Evolutionary conservation across 495 filamentous ascomycete genomes (phyloP), one percentile per base, ranked within the genome.

Genomic region (Aspergillus carlsbadensis): DNA sequence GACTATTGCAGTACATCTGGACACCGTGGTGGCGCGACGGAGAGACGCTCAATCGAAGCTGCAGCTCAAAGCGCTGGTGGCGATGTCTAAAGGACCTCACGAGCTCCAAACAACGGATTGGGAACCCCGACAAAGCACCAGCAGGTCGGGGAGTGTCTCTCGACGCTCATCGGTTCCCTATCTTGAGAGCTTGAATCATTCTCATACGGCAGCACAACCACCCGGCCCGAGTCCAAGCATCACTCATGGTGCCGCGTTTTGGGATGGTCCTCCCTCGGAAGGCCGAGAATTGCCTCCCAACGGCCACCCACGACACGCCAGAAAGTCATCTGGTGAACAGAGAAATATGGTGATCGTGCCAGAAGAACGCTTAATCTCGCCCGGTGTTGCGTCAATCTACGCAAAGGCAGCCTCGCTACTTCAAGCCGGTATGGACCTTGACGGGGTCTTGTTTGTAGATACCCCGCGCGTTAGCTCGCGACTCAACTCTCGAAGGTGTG

Each of bases 401-500:
- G 58, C 69, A 11, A 60, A 55, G 40, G 72, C 72, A 11, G 63
- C 68, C 13, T 46, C 56, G 20, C 44, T 75, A 18, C 62, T 75
- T n/a, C 62, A 58, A 18, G 60, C 63, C 7, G 62, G 60, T 1
- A 64, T 72, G 47, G 65, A 67, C 22, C 48, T 70, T 17, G 72
- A 74, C 40, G 72, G 71, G 13, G 71, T 71, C 1, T 22, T 70
- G 24, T 74, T 75, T 50, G 48, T 72, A 8, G 69, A 74, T 48
- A 61, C 68, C 7, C 57, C 62, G 0, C 55, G 57, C 10, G 52
- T 29, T 14, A 64, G 60, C 15, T 57, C 61, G 29, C 46, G 61
- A 54, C 59, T 24, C 13, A 64, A 62, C 24, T 57, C 61, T 31
- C 42, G 64, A 56, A 63, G 60, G 64, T 61, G 37, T 41, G 14